Conservation (phyloP, 2,329 filamentous ascomycete species). For the Ceratocystis ficicola region DNA sequence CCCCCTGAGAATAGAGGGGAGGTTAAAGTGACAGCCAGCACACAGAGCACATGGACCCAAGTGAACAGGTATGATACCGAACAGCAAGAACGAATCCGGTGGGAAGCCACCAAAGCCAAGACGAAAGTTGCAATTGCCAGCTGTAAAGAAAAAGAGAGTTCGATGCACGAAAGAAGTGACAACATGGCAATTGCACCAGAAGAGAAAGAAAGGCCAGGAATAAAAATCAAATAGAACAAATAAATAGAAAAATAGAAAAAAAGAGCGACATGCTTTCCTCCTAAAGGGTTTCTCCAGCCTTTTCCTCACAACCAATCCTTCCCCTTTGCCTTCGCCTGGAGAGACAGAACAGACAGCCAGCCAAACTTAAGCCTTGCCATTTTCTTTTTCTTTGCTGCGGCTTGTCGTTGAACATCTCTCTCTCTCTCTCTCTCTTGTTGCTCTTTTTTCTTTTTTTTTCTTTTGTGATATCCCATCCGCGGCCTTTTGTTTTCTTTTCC, state of each 20-base stretch:
- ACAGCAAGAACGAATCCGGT: too few relatives aligned
- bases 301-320: not conserved
- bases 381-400: conserved; percentile 3
- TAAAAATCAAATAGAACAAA: not conserved
- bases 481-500: conserved; percentile 15
- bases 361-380: conserved; percentile 8
- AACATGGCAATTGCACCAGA: not conserved
- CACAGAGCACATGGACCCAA: not conserved
- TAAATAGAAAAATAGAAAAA: not conserved
- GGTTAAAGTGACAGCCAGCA: not conserved
- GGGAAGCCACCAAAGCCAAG: not conserved
- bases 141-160: not conserved
- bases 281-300: conserved; percentile 6
- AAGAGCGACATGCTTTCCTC: not conserved
- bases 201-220: not conserved
- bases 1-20: not conserved
- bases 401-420: conserved; percentile 2
- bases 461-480: conserved; percentile 15
- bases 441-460: conserved; percentile 12
- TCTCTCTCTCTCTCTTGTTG: conserved; percentile 7
- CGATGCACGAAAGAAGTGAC: not conserved
- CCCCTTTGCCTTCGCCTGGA: not conserved
- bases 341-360: not conserved
- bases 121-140: not conserved
- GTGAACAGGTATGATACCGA: too few relatives aligned